Evolutionary conservation across 805 yeast genomes (phyloP).

Genomic region (Tanozyma kutaoensis): DNA sequence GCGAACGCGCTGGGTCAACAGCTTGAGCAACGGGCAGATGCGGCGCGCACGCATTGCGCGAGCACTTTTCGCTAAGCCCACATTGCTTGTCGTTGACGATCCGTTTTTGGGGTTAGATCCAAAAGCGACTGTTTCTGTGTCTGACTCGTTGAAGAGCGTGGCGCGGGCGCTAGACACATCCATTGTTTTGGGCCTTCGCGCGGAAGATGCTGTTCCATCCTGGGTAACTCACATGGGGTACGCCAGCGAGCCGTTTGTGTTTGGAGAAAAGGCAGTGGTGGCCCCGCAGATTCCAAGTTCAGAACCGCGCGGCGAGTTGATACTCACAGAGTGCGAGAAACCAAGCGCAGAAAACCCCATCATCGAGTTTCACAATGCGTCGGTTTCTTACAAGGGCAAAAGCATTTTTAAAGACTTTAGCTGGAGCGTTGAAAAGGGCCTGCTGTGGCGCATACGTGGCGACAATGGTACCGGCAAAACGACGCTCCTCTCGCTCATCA

Average conservation of each 20-base stretch:
- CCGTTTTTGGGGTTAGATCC: conserved; percentile 91
- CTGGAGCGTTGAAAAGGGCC: conserved; percentile 60
- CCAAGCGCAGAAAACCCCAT: conserved; percentile 4
- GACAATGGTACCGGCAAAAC: conserved; percentile 91
- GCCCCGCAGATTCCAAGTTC: too few relatives aligned
- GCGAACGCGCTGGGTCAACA: conserved; percentile 66
- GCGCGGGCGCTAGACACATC: conserved; percentile 30
- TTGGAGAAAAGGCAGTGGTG: too few relatives aligned
- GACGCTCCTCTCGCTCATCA: conserved; percentile 68
- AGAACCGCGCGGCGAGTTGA: too few relatives aligned
- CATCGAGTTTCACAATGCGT: conserved; percentile 42
- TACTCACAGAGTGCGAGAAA: too few relatives aligned
- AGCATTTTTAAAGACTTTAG: conserved; percentile 44
- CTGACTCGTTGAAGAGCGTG: conserved; percentile 30
- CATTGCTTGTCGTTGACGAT: conserved; percentile 67
- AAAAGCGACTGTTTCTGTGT: conserved; percentile 45
- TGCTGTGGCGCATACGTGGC: conserved; percentile 83
- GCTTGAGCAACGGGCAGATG: conserved; percentile 87
- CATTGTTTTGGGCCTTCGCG: conserved; percentile 62
- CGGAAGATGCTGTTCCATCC: conserved; percentile 61
- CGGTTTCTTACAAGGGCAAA: conserved; percentile 52
- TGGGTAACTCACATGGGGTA: conserved; percentile 71
- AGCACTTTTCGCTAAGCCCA: conserved; percentile 53
- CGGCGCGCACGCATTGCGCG: conserved; percentile 81
- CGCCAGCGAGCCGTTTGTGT: conserved; percentile 29